These are phyloP conservation scores for Dalechampia spathulata DNA, from an alignment of 441 rosid species.

Conservation along the genomic window DNA sequence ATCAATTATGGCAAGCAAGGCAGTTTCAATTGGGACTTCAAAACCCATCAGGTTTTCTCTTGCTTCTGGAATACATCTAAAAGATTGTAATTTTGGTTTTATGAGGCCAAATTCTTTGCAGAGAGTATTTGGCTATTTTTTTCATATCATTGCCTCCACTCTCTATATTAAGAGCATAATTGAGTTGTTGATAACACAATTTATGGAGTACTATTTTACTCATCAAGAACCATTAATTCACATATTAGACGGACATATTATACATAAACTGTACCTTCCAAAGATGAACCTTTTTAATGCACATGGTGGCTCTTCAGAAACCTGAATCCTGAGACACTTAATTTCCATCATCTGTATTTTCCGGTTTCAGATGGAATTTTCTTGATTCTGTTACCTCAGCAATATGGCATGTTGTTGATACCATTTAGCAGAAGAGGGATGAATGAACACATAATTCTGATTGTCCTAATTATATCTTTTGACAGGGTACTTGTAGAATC, in stretches of 20 bases:
- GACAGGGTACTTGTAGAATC: slow-evolving; percentile 78
- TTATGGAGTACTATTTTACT: no score
- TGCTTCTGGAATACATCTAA: background rate
- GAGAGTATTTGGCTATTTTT: background rate
- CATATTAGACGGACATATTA: no score
- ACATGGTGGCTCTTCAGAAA: no score
- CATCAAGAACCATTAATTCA: no score
- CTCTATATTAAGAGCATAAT: background rate
- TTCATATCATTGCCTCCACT: background rate
- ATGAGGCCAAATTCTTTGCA: background rate
- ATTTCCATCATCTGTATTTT: no score
- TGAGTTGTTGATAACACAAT: background rate
- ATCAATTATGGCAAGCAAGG: slow-evolving; percentile 53
- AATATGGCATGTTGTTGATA: no score
- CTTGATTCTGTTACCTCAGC: no score
- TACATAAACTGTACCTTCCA: no score
- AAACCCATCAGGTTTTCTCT: slow-evolving; percentile 44
- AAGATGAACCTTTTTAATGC: no score
- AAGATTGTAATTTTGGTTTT: background rate
- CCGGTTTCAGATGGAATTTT: no score
- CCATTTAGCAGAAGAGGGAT: background rate
- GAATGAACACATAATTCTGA: background rate
- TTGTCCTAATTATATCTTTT: no score
- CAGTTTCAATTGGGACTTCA: slow-evolving; percentile 52
- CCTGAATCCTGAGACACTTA: no score